A percentile compares a stretch with the other conserved stretches of the same genome.
Conservation (phyloP, 1,284 basidiomycete species). For the Austropuccinia psidii region DNA sequence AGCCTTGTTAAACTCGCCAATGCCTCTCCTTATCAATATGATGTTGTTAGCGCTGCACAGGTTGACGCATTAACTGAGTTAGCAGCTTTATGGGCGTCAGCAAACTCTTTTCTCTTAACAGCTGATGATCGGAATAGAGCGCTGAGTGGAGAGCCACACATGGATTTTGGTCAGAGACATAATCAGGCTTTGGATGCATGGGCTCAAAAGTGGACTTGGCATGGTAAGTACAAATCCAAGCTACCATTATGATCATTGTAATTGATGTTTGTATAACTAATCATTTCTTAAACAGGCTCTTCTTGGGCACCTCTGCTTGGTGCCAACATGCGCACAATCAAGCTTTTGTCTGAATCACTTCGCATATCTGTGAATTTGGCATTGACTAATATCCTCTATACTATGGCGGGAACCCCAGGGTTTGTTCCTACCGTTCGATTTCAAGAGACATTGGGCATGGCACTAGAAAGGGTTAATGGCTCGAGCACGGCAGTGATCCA, state of each 20-base stretch:
- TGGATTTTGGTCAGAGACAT: conserved; percentile 26
- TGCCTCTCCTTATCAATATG: conserved; percentile 33
- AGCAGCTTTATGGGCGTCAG: conserved; percentile 16
- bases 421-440: neutral
- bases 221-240: neutral
- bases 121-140: conserved; percentile 20
- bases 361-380: conserved; percentile 31
- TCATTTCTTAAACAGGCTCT: neutral
- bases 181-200: conserved; percentile 27
- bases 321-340: conserved; percentile 13
- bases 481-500: conserved; percentile 35
- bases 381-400: conserved; percentile 26
- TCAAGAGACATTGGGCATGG: conserved; percentile 24
- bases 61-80: conserved; percentile 27
- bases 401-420: neutral
- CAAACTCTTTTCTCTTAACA: conserved; percentile 4
- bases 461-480: conserved; percentile 29
- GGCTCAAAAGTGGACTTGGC: conserved; percentile 37
- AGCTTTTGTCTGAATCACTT: conserved; percentile 26
- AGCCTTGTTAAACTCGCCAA: conserved; percentile 22
- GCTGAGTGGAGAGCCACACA: conserved; percentile 2
- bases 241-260: neutral
- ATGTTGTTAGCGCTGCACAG: conserved; percentile 29
- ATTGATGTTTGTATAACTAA: neutral
- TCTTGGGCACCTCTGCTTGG: conserved; percentile 32